Percentiles rank a stretch among this genome's conserved stretches.
Evolutionary conservation across 208 protist genomes (phyloP).

Genomic region (Endotrypanum monterogeii): DNA sequence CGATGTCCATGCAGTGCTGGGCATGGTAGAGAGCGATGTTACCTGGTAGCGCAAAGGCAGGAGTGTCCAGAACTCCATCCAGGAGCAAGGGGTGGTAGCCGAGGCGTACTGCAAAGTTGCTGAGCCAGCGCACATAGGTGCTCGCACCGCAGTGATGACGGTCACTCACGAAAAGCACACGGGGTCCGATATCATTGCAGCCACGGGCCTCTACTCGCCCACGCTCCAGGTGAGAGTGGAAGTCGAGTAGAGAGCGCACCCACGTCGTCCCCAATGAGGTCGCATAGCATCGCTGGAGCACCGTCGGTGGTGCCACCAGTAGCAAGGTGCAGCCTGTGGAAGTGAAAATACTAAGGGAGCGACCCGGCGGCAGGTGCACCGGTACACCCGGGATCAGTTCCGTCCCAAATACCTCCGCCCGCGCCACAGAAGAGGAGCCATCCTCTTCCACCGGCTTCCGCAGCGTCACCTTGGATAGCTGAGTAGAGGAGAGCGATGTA

Average conservation of each 20-base stretch:
- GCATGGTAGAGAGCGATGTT: constrained; percentile 49
- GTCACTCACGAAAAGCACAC: constrained; percentile 64
- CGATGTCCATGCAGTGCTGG: constrained; percentile 61
- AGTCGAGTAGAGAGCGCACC: constrained; percentile 59
- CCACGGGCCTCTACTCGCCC: constrained; percentile 42
- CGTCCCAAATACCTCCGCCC: constrained; percentile 61
- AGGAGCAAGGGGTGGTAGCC: constrained; percentile 73
- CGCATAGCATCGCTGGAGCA: constrained; percentile 55
- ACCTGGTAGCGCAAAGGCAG: constrained; percentile 44
- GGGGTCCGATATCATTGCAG: constrained; percentile 46
- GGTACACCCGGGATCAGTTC: constrained; percentile 52
- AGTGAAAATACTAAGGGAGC: constrained; percentile 56
- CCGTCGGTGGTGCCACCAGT: constrained; percentile 35
- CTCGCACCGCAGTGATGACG: constrained; percentile 46
- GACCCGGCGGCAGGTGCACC: constrained; percentile 42
- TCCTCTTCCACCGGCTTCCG: constrained; percentile 16
- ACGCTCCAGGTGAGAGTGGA: constrained; percentile 62
- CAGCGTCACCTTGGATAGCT: constrained; percentile 35
- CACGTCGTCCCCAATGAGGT: constrained; percentile 41
- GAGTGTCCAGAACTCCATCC: constrained; percentile 43
- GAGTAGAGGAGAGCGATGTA: constrained; percentile 21
- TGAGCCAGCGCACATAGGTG: constrained; percentile 47
- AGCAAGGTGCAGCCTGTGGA: constrained; percentile 59
- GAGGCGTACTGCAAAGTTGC: constrained; percentile 58
- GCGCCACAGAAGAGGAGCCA: constrained; percentile 12